Evolutionary conservation across 129 eudicot species (phyloP), one percentile per base, ranked within the genome.

Genomic region (Mikania micrantha): DNA sequence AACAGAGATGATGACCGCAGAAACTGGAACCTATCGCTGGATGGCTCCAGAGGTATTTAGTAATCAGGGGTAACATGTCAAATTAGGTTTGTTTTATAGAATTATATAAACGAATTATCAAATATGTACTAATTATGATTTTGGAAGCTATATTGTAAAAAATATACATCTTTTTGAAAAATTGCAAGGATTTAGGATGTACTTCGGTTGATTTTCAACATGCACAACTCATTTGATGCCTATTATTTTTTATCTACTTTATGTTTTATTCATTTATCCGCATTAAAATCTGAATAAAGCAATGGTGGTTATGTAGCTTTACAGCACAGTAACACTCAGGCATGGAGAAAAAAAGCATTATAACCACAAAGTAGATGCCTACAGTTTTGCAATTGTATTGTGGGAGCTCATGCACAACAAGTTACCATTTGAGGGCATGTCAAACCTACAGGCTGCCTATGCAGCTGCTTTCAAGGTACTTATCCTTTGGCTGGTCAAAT

Each of bases 381-480:
- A 29, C 4, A 4, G 34, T 4, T 29, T 29, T 29, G 34, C 34
- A 29, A 29, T 29, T 4, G 2, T 29, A 2, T 29, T 29, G 4
- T 29, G 34, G 4, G 34, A 29, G 34, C 34, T 29, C 34, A 29
- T 29, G 4, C 2, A 29, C 34, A 29, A 29, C 4, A 29, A 29
- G 34, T 2, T 29, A 4, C 34, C 2, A 2, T 29, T 29, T 29
- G 34, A 29, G 34, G 34, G 88, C 82, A 86, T 83, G 94, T 80
- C 88, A 9, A 80, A 83, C 70, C 72, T 86, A 54, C 86, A 83
- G 74, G 89, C 88, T 25, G 88, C 97, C 5, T 91, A 87, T 77
- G 97, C 97, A 38, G 97, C 96, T 41, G 97, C 96, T 66, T 87
- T 87, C 70, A 91, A 91, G 76, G 97, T 90, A 83, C 20, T 67